A percentile compares a stretch with the other conserved stretches of the same genome.
Conservation (phyloP, 495 filamentous ascomycete species). For the Jackrogersella multiformis region DNA sequence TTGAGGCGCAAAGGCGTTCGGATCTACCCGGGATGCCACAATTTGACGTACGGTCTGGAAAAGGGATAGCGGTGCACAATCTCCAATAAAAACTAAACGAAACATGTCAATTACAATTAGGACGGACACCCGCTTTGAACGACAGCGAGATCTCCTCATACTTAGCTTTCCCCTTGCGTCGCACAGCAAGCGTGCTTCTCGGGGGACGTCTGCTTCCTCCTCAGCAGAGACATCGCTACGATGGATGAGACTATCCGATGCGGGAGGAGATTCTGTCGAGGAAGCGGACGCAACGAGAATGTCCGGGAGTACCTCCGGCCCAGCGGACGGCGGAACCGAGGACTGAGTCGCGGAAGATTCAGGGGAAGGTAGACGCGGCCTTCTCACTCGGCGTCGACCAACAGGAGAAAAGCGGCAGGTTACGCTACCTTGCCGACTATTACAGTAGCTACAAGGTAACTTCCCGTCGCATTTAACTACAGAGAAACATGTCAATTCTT, state of each 20-base stretch:
- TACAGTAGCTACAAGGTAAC: slow-evolving; percentile 37
- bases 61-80: slow-evolving; percentile 74
- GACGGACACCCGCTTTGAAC: neutral
- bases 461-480: slow-evolving; percentile 40
- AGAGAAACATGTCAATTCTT: neutral
- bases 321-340: slow-evolving; percentile 19
- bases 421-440: slow-evolving; percentile 13
- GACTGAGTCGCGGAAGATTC: slow-evolving; percentile 19
- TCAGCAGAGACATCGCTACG: slow-evolving; percentile 41
- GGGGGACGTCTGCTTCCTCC: slow-evolving; percentile 57
- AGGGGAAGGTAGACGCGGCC: slow-evolving; percentile 20
- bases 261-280: neutral
- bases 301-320: slow-evolving; percentile 18
- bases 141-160: slow-evolving; percentile 4
- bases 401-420: slow-evolving; percentile 32
- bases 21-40: slow-evolving; percentile 69
- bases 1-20: slow-evolving; percentile 70
- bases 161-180: slow-evolving; percentile 68
- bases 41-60: slow-evolving; percentile 73
- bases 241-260: slow-evolving; percentile 13
- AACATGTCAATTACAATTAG: neutral
- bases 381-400: slow-evolving; percentile 27
- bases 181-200: slow-evolving; percentile 62
- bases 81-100: slow-evolving; percentile 66
- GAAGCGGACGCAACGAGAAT: neutral